These are phyloP conservation scores for Chlorencoelia australis DNA, from an alignment of 2,329 filamentous ascomycete species.

Conservation along the genomic window DNA sequence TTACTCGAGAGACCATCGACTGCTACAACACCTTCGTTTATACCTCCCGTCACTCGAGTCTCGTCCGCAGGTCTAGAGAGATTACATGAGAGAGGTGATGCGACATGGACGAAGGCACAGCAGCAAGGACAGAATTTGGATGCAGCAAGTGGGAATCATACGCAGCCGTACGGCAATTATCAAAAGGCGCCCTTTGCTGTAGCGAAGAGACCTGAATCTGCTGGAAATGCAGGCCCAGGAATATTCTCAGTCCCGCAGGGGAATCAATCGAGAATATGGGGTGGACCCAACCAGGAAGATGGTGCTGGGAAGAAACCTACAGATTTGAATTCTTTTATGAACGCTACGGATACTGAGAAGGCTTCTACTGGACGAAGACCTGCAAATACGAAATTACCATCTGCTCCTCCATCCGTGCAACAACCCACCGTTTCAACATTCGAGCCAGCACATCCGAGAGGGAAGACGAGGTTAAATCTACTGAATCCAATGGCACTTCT, in stretches of 20 bases:
- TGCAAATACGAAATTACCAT: constrained; percentile 19
- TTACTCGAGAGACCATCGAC: constrained; percentile 13
- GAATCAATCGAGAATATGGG: too few relatives aligned
- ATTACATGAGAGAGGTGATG: constrained; percentile 1
- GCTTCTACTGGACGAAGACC: constrained; percentile 17
- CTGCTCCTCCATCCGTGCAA: constrained; percentile 18
- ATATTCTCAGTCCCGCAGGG: too few relatives aligned
- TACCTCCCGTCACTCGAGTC: constrained; percentile 32
- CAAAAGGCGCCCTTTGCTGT: constrained; percentile 15
- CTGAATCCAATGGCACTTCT: constrained; percentile 31
- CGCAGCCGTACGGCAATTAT: constrained; percentile 14
- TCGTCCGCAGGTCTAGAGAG: constrained; percentile 20
- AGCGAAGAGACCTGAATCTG: constrained; percentile 17
- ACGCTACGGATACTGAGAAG: constrained; percentile 13
- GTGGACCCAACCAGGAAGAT: too few relatives aligned
- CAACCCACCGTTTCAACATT: constrained; percentile 9
- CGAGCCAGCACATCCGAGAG: constrained; percentile 18
- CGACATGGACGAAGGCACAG: constrained; percentile 7
- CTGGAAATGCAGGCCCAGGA: constrained; percentile 15
- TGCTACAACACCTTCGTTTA: constrained; percentile 36
- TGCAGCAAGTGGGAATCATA: constrained; percentile 11
- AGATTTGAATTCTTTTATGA: too few relatives aligned
- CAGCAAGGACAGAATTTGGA: constrained; percentile 11
- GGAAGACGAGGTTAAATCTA: constrained; percentile 27
- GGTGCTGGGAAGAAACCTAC: too few relatives aligned